Percentiles rank a stretch among this genome's conserved stretches.
These are phyloP conservation scores for Arthrobotrys iridis DNA, from an alignment of 2,329 filamentous ascomycete species.

Conservation along the genomic window DNA sequence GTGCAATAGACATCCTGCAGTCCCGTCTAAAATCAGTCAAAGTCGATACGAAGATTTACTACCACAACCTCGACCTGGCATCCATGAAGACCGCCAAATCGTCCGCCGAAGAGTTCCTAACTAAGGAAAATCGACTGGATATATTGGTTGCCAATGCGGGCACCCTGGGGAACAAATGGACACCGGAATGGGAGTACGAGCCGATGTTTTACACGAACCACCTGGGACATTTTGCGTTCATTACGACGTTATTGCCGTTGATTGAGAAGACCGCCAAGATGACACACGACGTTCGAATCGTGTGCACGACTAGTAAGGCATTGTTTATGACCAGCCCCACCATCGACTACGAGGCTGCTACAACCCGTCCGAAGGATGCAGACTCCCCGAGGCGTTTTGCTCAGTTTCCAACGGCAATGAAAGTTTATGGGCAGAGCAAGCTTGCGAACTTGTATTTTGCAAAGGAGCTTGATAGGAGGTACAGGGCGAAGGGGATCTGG, in stretches of 20 bases:
- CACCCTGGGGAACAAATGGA: constrained; percentile 62
- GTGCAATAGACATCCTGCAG: constrained; percentile 60
- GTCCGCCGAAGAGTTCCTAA: constrained; percentile 62
- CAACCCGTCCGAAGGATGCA: constrained; percentile 25
- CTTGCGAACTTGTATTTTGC: constrained; percentile 65
- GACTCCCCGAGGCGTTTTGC: constrained; percentile 18
- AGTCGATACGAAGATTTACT: constrained; percentile 56
- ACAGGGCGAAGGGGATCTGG: constrained; percentile 66
- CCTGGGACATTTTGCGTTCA: constrained; percentile 65
- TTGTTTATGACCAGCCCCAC: constrained; percentile 59
- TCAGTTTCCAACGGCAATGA: constrained; percentile 59
- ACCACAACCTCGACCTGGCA: constrained; percentile 64
- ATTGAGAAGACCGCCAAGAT: constrained; percentile 57
- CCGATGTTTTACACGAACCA: constrained; percentile 66
- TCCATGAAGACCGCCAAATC: constrained; percentile 63
- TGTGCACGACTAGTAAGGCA: constrained; percentile 57
- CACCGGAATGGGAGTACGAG: constrained; percentile 63
- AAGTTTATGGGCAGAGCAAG: constrained; percentile 64
- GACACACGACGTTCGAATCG: constrained; percentile 56
- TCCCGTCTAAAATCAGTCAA: constrained; percentile 53
- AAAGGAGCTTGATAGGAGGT: constrained; percentile 67
- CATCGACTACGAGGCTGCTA: constrained; percentile 57
- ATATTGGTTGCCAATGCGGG: constrained; percentile 65
- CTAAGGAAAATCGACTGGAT: constrained; percentile 62
- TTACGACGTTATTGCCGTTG: constrained; percentile 59